A percentile compares a stretch with the other conserved stretches of the same genome.
phyloP scores from a whole-genome alignment of 1,284 basidiomycete species.

The Pterula multifida region DNA sequence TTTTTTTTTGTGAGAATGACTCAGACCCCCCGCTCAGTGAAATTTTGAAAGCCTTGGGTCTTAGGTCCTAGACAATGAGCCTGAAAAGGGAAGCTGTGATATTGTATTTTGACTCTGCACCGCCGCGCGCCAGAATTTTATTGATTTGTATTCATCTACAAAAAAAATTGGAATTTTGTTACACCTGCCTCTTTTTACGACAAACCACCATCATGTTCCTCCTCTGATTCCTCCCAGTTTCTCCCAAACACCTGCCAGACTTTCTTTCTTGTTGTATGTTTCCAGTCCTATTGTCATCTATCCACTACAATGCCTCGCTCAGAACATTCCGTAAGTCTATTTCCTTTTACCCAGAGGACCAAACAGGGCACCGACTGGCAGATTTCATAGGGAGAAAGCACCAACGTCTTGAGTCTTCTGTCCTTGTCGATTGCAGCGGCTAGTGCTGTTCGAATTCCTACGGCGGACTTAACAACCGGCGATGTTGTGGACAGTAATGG shows the following conservation, averaged over 20 bases:
- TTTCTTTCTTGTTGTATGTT: slow-evolving; percentile 7
- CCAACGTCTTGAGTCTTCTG: slow-evolving; percentile 33
- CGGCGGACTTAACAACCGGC: slow-evolving; percentile 13
- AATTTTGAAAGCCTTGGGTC: neutral
- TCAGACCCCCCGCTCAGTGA: neutral
- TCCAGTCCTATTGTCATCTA: slow-evolving; percentile 1
- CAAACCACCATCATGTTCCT: slow-evolving; percentile 1
- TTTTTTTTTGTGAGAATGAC: neutral
- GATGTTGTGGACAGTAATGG: slow-evolving; percentile 8
- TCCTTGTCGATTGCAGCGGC: slow-evolving; percentile 54
- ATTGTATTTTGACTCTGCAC: neutral
- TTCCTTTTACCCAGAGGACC: neutral
- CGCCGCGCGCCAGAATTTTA: neutral
- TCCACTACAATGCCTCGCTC: slow-evolving; percentile 1
- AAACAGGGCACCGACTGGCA: neutral
- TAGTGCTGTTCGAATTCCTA: slow-evolving; percentile 32
- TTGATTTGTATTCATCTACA: neutral
- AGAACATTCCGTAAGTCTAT: slow-evolving; percentile 7
- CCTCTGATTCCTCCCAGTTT: slow-evolving; percentile 4
- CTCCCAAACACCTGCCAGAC: slow-evolving; percentile 2
- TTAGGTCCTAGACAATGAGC: neutral
- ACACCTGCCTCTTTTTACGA: neutral
- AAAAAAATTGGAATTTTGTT: neutral
- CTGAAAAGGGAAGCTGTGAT: neutral
- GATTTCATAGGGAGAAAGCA: slow-evolving; percentile 7